Evolutionary conservation across 768 basidiomycete genomes (phyloP), one percentile per base, ranked within the genome.

Genomic region (Leccinum obscurum): DNA sequence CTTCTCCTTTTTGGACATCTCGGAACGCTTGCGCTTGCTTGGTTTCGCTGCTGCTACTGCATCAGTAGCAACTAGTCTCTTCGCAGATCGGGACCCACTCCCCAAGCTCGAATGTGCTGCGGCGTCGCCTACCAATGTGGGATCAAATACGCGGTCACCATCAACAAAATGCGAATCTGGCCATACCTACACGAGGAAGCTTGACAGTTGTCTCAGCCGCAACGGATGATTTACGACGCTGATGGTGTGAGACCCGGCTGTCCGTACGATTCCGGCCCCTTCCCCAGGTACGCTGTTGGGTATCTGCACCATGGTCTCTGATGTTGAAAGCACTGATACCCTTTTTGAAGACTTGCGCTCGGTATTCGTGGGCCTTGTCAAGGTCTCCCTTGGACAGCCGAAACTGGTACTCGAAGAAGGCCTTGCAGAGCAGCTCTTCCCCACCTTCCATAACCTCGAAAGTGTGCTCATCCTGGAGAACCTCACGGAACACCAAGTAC

Each of bases 401-500:
- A 32, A 15, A 2, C 52, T 73, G 61, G 41, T 64, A 75, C 35
- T 62, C 15, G 59, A 73, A 52, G 58, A 75, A 73, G 39, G 30
- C 55, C 52, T 3, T 26, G 62, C 56, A 72, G 7, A 71, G 61
- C 48, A 41, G 37, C 51, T 52, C 44, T 48, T 52, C 7, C 10
- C 62, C 63, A 32, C 50, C 54, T 35, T 64, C 62, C 24, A 37
- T 57, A 44, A 55, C 11, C 7, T 60, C 53, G 28, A 66, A 22
- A n/a, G 34, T 30, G 34, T 22, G 14, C 51, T 52, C 55, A 15
- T 59, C 17, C 4, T 37, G 10, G 39, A 48, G 14, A 34, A 3
- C 6, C 7, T 6, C 14, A 5, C 2, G 0, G 58, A 70, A 73
- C 9, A 63, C 4, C 24, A 62, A 51, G 48, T 6, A 44, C 15